Conservation (phyloP, 495 filamentous ascomycete genomes). For the Pseudevernia furfuracea region DNA sequence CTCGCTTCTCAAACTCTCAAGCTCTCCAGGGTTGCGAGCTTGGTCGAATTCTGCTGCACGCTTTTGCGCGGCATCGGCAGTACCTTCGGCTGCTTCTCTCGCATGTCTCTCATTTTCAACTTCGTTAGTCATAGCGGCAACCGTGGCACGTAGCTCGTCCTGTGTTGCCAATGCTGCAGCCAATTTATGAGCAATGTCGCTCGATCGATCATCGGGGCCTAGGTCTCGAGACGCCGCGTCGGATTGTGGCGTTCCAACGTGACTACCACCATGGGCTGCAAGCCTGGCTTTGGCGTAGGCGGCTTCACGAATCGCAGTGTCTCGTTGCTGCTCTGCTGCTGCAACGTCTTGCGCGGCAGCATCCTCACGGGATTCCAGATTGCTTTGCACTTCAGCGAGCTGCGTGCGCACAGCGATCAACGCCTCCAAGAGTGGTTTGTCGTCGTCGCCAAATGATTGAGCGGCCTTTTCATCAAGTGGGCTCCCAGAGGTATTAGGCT, state of each 20-base stretch:
- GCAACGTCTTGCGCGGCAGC: slow-evolving; percentile 82
- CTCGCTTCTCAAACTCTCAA: slow-evolving; percentile 77
- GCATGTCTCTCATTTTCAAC: slow-evolving; percentile 72
- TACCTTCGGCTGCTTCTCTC: slow-evolving; percentile 80
- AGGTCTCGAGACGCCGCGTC: slow-evolving; percentile 52
- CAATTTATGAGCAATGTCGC: slow-evolving; percentile 73
- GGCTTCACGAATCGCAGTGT: slow-evolving; percentile 84
- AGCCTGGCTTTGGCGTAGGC: slow-evolving; percentile 91
- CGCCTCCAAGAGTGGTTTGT: slow-evolving; percentile 85
- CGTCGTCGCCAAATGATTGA: slow-evolving; percentile 79
- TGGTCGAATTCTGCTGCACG: slow-evolving; percentile 79
- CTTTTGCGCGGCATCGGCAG: slow-evolving; percentile 70
- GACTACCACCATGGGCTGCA: slow-evolving; percentile 70
- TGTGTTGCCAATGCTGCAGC: slow-evolving; percentile 72
- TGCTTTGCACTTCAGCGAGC: slow-evolving; percentile 71
- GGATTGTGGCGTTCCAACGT: slow-evolving; percentile 60
- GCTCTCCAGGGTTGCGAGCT: slow-evolving; percentile 70
- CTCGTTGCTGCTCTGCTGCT: slow-evolving; percentile 85
- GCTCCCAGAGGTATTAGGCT: slow-evolving; percentile 60
- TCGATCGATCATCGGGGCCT: slow-evolving; percentile 55
- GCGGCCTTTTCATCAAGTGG: slow-evolving; percentile 68
- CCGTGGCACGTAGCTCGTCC: slow-evolving; percentile 60
- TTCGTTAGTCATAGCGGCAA: slow-evolving; percentile 60
- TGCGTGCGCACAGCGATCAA: slow-evolving; percentile 84
- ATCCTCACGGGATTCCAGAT: slow-evolving; percentile 77